Conservation (phyloP, 2,329 filamentous ascomycete species). For the Alternaria brassicicola region DNA sequence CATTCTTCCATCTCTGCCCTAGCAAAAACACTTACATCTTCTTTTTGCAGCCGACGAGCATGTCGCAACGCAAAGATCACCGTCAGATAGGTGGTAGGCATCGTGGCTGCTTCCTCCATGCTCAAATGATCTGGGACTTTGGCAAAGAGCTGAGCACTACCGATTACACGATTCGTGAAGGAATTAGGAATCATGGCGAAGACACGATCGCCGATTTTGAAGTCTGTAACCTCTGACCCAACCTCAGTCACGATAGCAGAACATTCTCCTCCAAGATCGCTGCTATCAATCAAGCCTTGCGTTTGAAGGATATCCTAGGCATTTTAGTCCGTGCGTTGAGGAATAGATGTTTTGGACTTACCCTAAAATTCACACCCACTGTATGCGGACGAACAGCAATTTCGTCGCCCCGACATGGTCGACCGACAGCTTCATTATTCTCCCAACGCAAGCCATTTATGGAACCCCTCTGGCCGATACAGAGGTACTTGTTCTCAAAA, state of each 20-base stretch:
- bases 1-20: no score
- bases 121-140: not conserved
- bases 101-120: not conserved
- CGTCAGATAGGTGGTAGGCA: not conserved
- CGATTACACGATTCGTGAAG: not conserved
- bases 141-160: not conserved
- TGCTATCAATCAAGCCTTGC: not conserved
- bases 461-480: no score
- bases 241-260: not conserved
- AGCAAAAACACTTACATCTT: no score
- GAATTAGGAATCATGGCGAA: not conserved
- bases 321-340: no score
- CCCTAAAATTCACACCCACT: slow-evolving; percentile 17
- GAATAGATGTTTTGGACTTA: slow-evolving; percentile 1
- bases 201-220: not conserved
- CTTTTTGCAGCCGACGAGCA: not conserved
- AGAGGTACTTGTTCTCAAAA: no score
- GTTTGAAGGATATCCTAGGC: no score
- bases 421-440: slow-evolving; percentile 8
- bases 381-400: no score
- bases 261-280: not conserved
- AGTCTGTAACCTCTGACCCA: not conserved
- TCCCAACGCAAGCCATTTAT: slow-evolving; percentile 1
- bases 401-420: no score
- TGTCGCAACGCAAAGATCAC: not conserved